Base-by-base conservation (phyloP, 73 alveolate genomes). In the Tetrahymena borealis region DNA sequence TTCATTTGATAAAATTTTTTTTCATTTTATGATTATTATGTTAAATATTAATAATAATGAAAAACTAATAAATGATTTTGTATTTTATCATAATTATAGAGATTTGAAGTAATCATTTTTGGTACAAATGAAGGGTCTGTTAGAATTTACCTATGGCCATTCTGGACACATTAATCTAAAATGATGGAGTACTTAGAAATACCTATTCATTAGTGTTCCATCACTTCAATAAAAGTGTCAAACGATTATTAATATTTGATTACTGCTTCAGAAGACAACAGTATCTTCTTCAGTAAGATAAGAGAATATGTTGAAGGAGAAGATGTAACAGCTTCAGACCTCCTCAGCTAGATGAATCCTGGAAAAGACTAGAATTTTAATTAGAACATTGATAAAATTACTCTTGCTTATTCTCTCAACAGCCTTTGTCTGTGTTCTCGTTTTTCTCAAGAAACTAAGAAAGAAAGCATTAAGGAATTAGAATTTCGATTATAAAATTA, bases 121-220 rank as follows among this genome's bases (percentile, higher is more conserved):
- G 95, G 95, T 31, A 92, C 95, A 32, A 92, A 90, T 24, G 33
- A 92, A 78, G 95, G 95, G 7, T 92, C 95, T 20, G 90, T 92
- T n/a, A 92, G 95, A 92, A 90, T 92, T 8, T 92, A 92, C 9
- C 24, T 78, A n/a, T 92, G 90, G 42, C 95, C 95, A 92, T 92
- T 92, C 38, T 92, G 90, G 90, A 91, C 90, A 39, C 78, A 78
- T 77, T 78, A 92, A 35, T 91, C 95, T 32, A 92, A 92, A 79
- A 92, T 42, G 79, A 92, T 92, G 95, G 95, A 92, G 90, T 92
- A 79, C 9, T 78, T 92, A 16, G 95, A 92, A 78, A 92, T 92
- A 42, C 95, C 95, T 78, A 91, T 92, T 13, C 95, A 92, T 92
- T 32, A 92, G 38, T 92, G 90, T 15, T 78, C 92, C 0, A 91